Percentiles rank a stretch among this genome's conserved stretches.
Conservation (phyloP, 495 filamentous ascomycete genomes). For the Tuber calosporum region DNA sequence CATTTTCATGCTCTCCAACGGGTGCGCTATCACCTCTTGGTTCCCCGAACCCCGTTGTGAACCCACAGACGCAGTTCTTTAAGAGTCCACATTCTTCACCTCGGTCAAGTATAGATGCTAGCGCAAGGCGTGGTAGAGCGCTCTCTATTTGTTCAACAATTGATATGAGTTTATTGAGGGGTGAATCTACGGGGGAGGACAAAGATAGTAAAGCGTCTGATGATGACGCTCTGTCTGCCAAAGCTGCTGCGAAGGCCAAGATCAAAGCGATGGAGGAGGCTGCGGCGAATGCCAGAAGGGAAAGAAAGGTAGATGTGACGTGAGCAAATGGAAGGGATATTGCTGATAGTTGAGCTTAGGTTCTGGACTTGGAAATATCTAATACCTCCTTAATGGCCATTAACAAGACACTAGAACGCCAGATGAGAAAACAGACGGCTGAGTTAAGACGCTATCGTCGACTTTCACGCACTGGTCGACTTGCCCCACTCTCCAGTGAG, state of each 20-base stretch:
- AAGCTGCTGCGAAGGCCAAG: slow-evolving; percentile 27
- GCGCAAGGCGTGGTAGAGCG: slow-evolving; percentile 27
- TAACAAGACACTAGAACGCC: slow-evolving; percentile 83
- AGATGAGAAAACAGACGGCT: slow-evolving; percentile 81
- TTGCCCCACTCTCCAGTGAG: slow-evolving; percentile 49
- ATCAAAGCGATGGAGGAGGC: slow-evolving; percentile 39
- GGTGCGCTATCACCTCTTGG: slow-evolving; percentile 29
- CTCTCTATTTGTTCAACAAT: slow-evolving; percentile 39
- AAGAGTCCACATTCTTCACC: slow-evolving; percentile 21
- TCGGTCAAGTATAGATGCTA: slow-evolving; percentile 31
- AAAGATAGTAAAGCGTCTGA: slow-evolving; percentile 33
- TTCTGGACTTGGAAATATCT: slow-evolving; percentile 94
- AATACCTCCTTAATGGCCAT: slow-evolving; percentile 96
- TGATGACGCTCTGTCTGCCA: slow-evolving; percentile 20
- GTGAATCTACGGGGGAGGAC: slow-evolving; percentile 28
- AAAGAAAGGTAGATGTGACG: slow-evolving; percentile 57
- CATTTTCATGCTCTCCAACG: slow-evolving; percentile 23
- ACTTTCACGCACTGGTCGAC: slow-evolving; percentile 65
- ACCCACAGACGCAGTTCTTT: slow-evolving; percentile 20
- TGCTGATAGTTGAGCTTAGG: slow-evolving; percentile 42
- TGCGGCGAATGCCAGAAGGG: slow-evolving; percentile 75
- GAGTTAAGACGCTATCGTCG: slow-evolving; percentile 79
- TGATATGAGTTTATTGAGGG: slow-evolving; percentile 33
- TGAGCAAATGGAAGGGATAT: background rate
- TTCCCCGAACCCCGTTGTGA: slow-evolving; percentile 23